Conservation (phyloP, 2,329 filamentous ascomycete species). For the Aureobasidium namibiae region DNA sequence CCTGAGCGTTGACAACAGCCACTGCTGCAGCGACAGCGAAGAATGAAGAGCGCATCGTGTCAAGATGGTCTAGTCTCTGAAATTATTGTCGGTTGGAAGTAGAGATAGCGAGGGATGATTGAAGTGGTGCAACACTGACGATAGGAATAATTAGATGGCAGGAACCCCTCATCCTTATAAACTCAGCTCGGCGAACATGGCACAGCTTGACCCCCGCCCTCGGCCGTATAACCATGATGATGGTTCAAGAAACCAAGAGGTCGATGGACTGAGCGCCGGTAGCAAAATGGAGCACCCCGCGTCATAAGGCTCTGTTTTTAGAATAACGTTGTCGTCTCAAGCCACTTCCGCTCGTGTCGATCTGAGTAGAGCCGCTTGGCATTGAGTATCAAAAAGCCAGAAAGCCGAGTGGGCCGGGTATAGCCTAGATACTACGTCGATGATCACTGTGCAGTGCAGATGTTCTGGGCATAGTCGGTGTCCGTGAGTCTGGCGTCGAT, state of each 20-base stretch:
- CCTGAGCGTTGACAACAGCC: neutral
- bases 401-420: neutral
- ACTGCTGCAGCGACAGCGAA: neutral
- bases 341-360: conserved; percentile 7
- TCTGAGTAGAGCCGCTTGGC: neutral
- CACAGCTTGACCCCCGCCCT: neutral
- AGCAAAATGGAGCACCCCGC: neutral
- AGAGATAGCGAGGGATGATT: neutral
- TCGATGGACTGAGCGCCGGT: neutral
- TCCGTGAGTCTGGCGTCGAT: neutral
- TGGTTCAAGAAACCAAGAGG: neutral
- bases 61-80: too few relatives aligned
- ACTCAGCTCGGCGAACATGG: neutral
- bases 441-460: neutral
- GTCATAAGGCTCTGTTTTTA: conserved; percentile 6
- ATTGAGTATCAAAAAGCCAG: neutral
- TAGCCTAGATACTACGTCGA: neutral
- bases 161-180: neutral
- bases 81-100: neutral
- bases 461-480: neutral
- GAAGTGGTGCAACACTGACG: neutral
- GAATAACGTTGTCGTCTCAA: neutral
- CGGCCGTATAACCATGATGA: neutral
- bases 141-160: too few relatives aligned
- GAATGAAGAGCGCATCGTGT: conserved; percentile 1